phyloP scores from a whole-genome alignment of 148 eudicot genomes.

The Rhododendron henanense region DNA sequence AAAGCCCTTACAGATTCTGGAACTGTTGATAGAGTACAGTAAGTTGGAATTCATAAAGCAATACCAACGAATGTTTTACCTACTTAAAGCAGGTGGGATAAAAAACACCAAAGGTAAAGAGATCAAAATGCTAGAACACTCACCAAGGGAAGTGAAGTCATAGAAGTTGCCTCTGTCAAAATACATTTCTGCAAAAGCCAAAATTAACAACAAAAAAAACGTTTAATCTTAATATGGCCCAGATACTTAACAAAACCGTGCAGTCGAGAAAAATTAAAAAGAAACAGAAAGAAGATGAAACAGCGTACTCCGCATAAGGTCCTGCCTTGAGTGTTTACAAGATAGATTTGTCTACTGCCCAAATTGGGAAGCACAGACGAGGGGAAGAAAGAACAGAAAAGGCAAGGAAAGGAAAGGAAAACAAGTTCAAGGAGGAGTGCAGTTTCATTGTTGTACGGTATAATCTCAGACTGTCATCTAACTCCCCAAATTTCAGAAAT shows the following conservation, averaged over 20 bases:
- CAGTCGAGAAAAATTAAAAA: background rate
- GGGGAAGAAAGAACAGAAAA: background rate
- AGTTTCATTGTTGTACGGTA: background rate
- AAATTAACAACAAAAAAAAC: conserved; percentile 34
- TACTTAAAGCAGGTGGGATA: background rate
- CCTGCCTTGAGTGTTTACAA: background rate
- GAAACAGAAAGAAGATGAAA: background rate
- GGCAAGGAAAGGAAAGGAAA: background rate
- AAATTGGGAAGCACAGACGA: background rate
- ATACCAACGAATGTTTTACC: background rate
- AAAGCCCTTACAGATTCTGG: background rate
- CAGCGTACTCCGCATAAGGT: background rate
- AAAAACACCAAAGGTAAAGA: conserved; percentile 74
- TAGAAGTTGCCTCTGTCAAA: conserved; percentile 93
- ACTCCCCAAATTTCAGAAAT: background rate
- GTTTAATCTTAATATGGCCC: conserved; percentile 59
- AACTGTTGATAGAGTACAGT: background rate
- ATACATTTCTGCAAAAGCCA: conserved; percentile 89
- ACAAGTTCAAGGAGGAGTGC: background rate
- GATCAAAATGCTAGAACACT: conserved; percentile 18
- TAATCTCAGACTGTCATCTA: background rate
- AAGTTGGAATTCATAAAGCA: background rate
- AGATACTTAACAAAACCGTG: background rate
- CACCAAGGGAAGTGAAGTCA: conserved; percentile 96
- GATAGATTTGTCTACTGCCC: background rate